phyloP scores from a whole-genome alignment of 257 asterid genomes.

The Parsonsia alboflavescens region DNA sequence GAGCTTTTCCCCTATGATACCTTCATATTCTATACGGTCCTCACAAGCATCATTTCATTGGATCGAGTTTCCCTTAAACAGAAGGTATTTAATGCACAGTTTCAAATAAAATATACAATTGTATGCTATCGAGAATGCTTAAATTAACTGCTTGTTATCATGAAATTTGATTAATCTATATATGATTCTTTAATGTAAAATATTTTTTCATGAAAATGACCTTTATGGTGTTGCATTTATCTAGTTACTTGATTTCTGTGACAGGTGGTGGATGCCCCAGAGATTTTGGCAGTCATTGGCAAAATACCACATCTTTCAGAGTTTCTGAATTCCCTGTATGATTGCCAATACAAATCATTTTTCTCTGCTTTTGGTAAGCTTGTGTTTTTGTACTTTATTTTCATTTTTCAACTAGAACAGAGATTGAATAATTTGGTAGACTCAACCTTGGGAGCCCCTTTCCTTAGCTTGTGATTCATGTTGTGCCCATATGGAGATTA shows the following conservation, averaged over 20 bases:
- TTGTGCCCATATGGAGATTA: not conserved
- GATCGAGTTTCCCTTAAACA: slow-evolving; percentile 89
- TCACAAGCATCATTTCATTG: slow-evolving; percentile 81
- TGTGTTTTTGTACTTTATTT: not conserved
- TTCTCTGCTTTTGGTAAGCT: slow-evolving; percentile 78
- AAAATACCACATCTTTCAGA: slow-evolving; percentile 69
- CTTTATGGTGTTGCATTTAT: slow-evolving; percentile 1
- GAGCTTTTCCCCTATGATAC: slow-evolving; percentile 88
- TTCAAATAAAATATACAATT: not conserved
- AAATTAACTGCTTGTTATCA: not conserved
- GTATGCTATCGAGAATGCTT: too few relatives aligned
- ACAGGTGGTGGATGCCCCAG: slow-evolving; percentile 97
- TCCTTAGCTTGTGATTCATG: not conserved
- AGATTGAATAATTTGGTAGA: not conserved
- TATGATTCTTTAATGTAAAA: not conserved
- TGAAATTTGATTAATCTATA: not conserved
- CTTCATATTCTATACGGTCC: slow-evolving; percentile 80
- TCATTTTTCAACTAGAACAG: not conserved
- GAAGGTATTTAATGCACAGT: slow-evolving; percentile 42
- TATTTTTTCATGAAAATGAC: not conserved
- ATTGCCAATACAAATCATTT: slow-evolving; percentile 78
- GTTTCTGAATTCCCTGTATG: slow-evolving; percentile 73
- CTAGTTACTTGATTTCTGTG: slow-evolving; percentile 18
- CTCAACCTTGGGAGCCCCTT: not conserved
- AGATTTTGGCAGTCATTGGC: slow-evolving; percentile 79